phyloP scores from a whole-genome alignment of 176 grass and related monocot genomes.

The Phragmites australis region DNA sequence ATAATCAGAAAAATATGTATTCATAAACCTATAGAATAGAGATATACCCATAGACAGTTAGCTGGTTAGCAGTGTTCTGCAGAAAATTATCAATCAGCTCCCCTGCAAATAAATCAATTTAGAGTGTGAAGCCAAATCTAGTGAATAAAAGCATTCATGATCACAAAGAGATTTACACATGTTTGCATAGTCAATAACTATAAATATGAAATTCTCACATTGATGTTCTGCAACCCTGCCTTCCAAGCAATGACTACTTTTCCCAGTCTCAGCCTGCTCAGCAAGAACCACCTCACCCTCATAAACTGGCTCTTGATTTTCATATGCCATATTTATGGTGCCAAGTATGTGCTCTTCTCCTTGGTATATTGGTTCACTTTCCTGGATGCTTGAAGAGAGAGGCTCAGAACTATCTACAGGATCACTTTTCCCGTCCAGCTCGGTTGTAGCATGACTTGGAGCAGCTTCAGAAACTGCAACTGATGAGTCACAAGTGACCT shows the following conservation, averaged over 20 bases:
- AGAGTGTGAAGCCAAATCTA: slow-evolving; percentile 21
- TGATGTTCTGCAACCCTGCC: slow-evolving; percentile 51
- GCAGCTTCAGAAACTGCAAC: slow-evolving; percentile 34
- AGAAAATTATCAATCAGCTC: slow-evolving; percentile 87
- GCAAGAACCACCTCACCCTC: slow-evolving; percentile 84
- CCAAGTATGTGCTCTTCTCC: slow-evolving; percentile 85
- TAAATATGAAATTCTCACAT: slow-evolving; percentile 58
- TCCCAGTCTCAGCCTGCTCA: slow-evolving; percentile 56
- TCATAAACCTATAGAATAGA: slow-evolving; percentile 1
- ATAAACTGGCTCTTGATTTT: slow-evolving; percentile 76
- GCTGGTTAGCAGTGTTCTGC: slow-evolving; percentile 76
- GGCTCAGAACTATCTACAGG: slow-evolving; percentile 44
- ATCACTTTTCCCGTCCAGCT: slow-evolving; percentile 47
- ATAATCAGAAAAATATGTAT: slow-evolving; percentile 10
- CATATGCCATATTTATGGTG: slow-evolving; percentile 41
- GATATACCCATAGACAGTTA: slow-evolving; percentile 91
- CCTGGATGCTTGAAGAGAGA: slow-evolving; percentile 45
- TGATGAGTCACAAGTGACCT: slow-evolving; percentile 25
- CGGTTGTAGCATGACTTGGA: slow-evolving; percentile 34
- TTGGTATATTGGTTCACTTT: slow-evolving; percentile 85
- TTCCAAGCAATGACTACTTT: slow-evolving; percentile 37
- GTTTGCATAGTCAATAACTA: background rate
- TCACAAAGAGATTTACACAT: slow-evolving; percentile 7
- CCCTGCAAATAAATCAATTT: slow-evolving; percentile 65
- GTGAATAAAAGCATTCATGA: slow-evolving; percentile 13